Percentiles rank a stretch among this genome's conserved stretches.
Evolutionary conservation across 1,284 basidiomycete species (phyloP).

Genomic region (Marasmius oreades): DNA sequence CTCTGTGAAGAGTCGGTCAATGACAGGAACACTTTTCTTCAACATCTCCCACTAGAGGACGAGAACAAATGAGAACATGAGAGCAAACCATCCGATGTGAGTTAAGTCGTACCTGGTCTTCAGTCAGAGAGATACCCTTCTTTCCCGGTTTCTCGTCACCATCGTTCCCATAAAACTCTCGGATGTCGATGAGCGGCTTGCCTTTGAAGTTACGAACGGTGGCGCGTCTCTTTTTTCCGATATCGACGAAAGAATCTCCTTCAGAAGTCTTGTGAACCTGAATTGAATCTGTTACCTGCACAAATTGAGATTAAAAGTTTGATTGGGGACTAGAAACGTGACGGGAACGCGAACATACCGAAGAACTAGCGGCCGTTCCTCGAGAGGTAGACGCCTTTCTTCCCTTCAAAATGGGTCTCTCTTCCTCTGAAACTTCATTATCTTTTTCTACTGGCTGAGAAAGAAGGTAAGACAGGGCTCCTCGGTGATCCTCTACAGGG

Average conservation of each 20-base stretch:
- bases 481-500: conserved; percentile 1
- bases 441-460: not conserved
- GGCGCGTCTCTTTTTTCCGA: conserved; percentile 70
- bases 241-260: conserved; percentile 61
- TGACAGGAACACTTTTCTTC: conserved; percentile 36
- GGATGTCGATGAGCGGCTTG: conserved; percentile 62
- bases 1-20: conserved; percentile 53
- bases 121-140: conserved; percentile 73
- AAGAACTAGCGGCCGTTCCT: too few species aligned
- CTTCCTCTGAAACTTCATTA: not conserved
- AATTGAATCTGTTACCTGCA: not conserved
- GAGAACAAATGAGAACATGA: not conserved
- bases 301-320: not conserved
- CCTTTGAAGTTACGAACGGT: conserved; percentile 74
- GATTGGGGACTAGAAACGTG: too few species aligned
- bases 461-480: not conserved
- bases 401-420: conserved; percentile 10
- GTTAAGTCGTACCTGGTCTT: conserved; percentile 59
- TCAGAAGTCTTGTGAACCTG: conserved; percentile 31
- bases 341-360: not conserved
- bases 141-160: conserved; percentile 75
- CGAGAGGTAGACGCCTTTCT: too few species aligned
- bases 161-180: conserved; percentile 70
- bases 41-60: conserved; percentile 55
- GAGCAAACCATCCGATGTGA: not conserved